Percentiles rank a stretch among this genome's conserved stretches.
Conservation (phyloP, 768 basidiomycete species). For the Tephrocybe sp. region DNA sequence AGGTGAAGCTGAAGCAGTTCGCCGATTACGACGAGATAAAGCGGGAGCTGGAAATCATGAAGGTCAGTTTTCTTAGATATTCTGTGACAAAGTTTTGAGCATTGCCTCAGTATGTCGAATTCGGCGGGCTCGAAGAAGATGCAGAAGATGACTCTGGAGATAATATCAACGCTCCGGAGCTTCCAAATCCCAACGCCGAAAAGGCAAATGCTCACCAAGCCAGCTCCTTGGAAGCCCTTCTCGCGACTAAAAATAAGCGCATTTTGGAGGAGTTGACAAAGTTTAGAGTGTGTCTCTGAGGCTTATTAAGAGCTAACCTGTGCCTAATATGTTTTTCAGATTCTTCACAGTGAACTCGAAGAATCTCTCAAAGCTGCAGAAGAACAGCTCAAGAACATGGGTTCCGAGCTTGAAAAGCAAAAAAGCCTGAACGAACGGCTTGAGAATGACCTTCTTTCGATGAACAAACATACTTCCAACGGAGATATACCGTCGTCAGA, state of each 20-base stretch:
- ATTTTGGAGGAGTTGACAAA: constrained; percentile 91
- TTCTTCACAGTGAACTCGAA: constrained; percentile 81
- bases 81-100: background rate
- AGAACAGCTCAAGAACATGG: constrained; percentile 54
- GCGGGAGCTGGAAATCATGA: constrained; percentile 97
- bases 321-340: constrained; percentile 37
- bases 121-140: constrained; percentile 83
- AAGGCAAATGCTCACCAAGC: constrained; percentile 75
- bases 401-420: constrained; percentile 74
- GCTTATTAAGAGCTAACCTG: background rate
- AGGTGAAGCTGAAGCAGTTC: constrained; percentile 66
- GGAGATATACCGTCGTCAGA: constrained; percentile 30
- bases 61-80: constrained; percentile 50
- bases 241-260: constrained; percentile 92
- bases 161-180: constrained; percentile 38
- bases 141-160: constrained; percentile 52
- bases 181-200: constrained; percentile 88
- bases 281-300: constrained; percentile 58
- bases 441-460: constrained; percentile 84
- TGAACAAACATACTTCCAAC: constrained; percentile 59
- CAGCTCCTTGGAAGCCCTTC: constrained; percentile 84
- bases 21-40: constrained; percentile 96
- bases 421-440: constrained; percentile 82
- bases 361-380: constrained; percentile 56
- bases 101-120: constrained; percentile 82